Conservation (phyloP, 306 rosid genomes). For the Vicia faba region DNA sequence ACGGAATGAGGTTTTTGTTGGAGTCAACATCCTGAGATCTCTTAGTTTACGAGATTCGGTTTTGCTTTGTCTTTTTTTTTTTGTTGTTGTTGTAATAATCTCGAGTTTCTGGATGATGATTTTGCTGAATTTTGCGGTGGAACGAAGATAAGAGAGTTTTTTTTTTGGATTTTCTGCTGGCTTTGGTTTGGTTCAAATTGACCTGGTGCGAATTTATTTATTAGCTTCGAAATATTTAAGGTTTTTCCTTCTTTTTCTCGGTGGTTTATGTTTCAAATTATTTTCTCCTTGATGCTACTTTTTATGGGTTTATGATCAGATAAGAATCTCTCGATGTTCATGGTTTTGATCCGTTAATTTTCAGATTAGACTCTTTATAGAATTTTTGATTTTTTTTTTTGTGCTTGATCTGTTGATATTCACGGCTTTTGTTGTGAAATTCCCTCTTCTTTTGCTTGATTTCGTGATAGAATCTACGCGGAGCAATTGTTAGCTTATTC, state of each 20-base stretch:
- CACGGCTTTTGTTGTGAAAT: constrained; percentile 30
- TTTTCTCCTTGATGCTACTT: no score
- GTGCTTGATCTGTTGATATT: constrained; percentile 42
- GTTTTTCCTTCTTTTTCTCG: background rate
- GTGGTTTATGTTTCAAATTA: background rate
- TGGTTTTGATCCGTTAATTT: constrained; percentile 32
- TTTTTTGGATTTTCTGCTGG: constrained; percentile 31
- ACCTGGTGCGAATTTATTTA: constrained; percentile 44
- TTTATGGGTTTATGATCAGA: constrained; percentile 29
- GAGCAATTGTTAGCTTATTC: constrained; percentile 20
- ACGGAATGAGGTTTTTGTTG: constrained; percentile 27
- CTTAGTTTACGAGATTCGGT: constrained; percentile 25
- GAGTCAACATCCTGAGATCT: constrained; percentile 38
- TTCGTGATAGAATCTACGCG: constrained; percentile 18
- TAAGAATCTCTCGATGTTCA: constrained; percentile 12
- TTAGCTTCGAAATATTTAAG: constrained; percentile 16
- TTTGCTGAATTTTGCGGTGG: constrained; percentile 30
- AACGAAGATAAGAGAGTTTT: constrained; percentile 15
- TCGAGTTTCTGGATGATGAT: constrained; percentile 4
- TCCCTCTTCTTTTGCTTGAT: background rate
- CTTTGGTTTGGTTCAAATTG: constrained; percentile 10
- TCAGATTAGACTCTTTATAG: constrained; percentile 9
- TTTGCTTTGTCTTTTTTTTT: constrained; percentile 7
- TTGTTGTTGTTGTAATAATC: background rate
- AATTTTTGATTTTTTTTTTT: constrained; percentile 1